These are phyloP conservation scores for Thielaviopsis euricoi DNA, from an alignment of 2,329 filamentous ascomycete genomes.

Conservation along the genomic window DNA sequence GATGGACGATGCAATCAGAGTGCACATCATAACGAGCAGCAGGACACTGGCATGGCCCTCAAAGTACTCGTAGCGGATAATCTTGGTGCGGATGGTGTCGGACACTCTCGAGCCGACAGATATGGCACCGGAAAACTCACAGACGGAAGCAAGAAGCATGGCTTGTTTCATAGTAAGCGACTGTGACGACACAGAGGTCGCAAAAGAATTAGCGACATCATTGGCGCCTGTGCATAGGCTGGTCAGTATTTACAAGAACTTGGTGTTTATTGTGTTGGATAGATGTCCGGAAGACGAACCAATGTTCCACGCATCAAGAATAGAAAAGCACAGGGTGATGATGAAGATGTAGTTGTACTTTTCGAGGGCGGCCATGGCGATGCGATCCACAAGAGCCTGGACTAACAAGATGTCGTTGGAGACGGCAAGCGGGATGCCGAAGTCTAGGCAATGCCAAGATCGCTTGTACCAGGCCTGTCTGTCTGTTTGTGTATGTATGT, in stretches of 20 bases:
- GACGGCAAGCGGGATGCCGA: neutral
- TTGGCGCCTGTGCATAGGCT: constrained; percentile 26
- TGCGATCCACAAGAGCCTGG: neutral
- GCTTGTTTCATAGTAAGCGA: constrained; percentile 30
- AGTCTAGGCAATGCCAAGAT: neutral
- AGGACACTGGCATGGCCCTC: constrained; percentile 28
- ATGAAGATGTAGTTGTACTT: constrained; percentile 41
- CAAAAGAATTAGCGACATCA: constrained; percentile 32
- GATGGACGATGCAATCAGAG: constrained; percentile 31
- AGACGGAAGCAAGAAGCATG: constrained; percentile 26
- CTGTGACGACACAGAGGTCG: constrained; percentile 29
- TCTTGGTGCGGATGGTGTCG: constrained; percentile 31
- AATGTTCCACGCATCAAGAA: constrained; percentile 44
- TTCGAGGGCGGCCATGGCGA: constrained; percentile 22
- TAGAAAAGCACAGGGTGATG: constrained; percentile 37
- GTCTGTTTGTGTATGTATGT: no score
- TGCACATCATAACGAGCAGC: constrained; percentile 37
- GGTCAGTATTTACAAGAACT: neutral
- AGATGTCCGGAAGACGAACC: constrained; percentile 20
- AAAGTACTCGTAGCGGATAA: constrained; percentile 28
- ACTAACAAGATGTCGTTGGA: neutral
- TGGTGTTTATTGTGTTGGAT: neutral
- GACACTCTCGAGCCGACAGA: constrained; percentile 21
- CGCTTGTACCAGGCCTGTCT: neutral
- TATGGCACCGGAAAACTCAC: constrained; percentile 28